Evolutionary conservation across 345 rosid species (phyloP), one percentile per base, ranked within the genome.

Genomic region (Crucihimalaya himalaica): DNA sequence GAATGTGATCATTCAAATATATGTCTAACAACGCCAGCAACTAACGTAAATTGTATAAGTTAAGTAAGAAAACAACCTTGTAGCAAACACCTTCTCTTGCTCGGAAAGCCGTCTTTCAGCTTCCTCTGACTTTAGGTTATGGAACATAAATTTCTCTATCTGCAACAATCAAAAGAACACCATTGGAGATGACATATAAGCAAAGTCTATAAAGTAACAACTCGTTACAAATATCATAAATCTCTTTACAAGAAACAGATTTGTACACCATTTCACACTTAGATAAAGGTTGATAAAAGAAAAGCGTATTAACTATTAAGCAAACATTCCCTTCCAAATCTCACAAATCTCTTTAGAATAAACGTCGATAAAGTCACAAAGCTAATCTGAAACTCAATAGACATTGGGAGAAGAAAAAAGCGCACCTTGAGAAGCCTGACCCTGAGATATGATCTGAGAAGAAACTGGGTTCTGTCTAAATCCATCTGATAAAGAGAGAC

Each of bases 401-500:
- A 27, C 56, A 25, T 2, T 52, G 58, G 29, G 4, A 27, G 3
- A 27, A 13, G 18, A 25, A 35, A 59, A 62, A 11, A 42, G 7
- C 8, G 50, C 5, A 92, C 97, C 97, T 92, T 95, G 67, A 85
- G 92, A 14, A 92, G 87, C 63, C 97, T 85, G 62, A 88, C 83
- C 12, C 99, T 86, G 37, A 95, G 92, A 83, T 92, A 95, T 0
- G 98, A 95, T 82, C 99, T 82, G 79, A 92, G 72, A 62, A 92
- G 75, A 81, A 83, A 95, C 78, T 92, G 97, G 3, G 88, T 80
- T 78, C 96, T 80, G 20, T 95, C 97, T 61, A 92, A 51, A 70
- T 95, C 97, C 97, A 88, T 88, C 78, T 87, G 92, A 78, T 95
- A 92, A 37, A 95, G 89, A 4, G 97, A 95, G 12, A 85, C 84